Evolutionary conservation across 495 filamentous ascomycete species (phyloP).

Genomic region (Neurospora terricola): DNA sequence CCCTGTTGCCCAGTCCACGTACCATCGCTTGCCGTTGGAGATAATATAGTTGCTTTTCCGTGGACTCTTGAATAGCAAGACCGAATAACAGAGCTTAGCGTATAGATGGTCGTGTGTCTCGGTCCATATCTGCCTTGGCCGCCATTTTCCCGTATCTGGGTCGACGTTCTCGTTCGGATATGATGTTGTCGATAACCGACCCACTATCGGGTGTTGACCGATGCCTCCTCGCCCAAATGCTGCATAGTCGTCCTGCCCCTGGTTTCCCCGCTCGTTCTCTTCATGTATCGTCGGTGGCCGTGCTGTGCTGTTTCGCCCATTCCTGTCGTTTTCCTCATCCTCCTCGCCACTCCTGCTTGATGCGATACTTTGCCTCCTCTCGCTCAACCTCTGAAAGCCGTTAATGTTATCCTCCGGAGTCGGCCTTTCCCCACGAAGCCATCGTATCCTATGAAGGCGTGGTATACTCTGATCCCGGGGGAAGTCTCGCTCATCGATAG

Average conservation of each 20-base stretch:
- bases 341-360: background rate
- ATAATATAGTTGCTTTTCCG: constrained; percentile 37
- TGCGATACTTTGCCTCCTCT: constrained; percentile 5
- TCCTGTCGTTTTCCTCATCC: constrained; percentile 5
- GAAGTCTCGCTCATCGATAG: constrained; percentile 49
- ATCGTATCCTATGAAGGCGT: constrained; percentile 31
- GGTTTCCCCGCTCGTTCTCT: constrained; percentile 5
- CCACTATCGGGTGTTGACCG: constrained; percentile 16
- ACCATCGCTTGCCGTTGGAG: constrained; percentile 35
- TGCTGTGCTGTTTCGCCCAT: background rate
- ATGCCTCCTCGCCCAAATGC: background rate
- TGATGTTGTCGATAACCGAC: constrained; percentile 21
- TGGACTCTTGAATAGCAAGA: constrained; percentile 34
- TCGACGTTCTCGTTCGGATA: constrained; percentile 27
- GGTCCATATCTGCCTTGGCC: constrained; percentile 35
- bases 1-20: constrained; percentile 38
- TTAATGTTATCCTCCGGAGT: constrained; percentile 15
- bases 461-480: constrained; percentile 45
- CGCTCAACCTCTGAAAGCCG: constrained; percentile 14
- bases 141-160: constrained; percentile 39
- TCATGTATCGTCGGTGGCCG: constrained; percentile 1
- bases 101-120: constrained; percentile 42
- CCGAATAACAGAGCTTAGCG: constrained; percentile 43
- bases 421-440: constrained; percentile 21
- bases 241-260: constrained; percentile 1